Evolutionary conservation across 2,329 filamentous ascomycete species (phyloP), one percentile per base, ranked within the genome.

Genomic region (Alternaria metachromatica): DNA sequence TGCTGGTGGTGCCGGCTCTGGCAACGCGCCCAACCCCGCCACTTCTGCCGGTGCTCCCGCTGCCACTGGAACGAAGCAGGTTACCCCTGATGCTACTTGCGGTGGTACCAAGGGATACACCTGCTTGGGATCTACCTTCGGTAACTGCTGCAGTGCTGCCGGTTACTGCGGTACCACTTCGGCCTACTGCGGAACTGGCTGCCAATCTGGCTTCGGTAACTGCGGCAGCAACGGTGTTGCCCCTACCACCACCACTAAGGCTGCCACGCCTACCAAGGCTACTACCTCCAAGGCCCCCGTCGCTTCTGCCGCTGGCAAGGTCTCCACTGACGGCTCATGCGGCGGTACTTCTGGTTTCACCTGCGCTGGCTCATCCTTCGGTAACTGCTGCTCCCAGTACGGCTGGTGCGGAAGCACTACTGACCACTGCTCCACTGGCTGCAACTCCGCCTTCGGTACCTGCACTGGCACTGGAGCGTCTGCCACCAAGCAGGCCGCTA

Each of bases 331-430:
- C 46, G 73, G 67, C 21, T 71, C 64, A 8, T 76, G 72, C 56
- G 69, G 56, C 28, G 72, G 67, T 23, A 67, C 66, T 5, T 59
- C 37, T 18, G 67, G 67, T 6, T 70, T 59, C 67, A 84, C 82
- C 13, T 85, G 83, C 71, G 61, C 73, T 18, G 82, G 82, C 20
- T 81, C 79, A 56, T 55, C 71, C 5, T 84, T 81, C 63, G 83
- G 83, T 5, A 76, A 81, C 66, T 84, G 83, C 76, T 85, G 83
- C 76, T 82, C 78, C 11, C 71, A 72, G 58, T 78, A 77, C 64
- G 80, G 81, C 20, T 79, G 73, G 65, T 85, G 84, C 60, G 77
- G 76, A 18, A 68, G 70, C 18, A 75, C 72, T 12, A 58, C 64
- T 6, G 69, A 55, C 21, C 69, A 79, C 64, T 80, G 77, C 65